Percentiles rank a stretch among this genome's conserved stretches.
These are phyloP conservation scores for Striga asiatica DNA, from an alignment of 257 asterid genomes.

Conservation along the genomic window DNA sequence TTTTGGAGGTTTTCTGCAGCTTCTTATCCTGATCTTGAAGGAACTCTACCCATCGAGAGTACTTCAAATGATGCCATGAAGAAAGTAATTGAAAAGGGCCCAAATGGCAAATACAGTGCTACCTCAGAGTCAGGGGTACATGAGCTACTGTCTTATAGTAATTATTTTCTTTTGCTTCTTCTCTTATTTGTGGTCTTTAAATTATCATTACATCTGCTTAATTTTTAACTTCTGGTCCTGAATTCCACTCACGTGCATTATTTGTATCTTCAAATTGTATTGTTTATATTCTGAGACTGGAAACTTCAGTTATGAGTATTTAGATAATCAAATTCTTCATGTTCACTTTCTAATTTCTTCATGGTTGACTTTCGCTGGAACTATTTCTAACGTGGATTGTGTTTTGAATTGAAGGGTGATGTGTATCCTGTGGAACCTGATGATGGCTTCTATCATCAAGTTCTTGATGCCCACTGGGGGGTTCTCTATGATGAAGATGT, in stretches of 20 bases:
- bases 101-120: slow-evolving; percentile 23
- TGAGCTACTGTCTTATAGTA: slow-evolving; percentile 7
- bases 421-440: slow-evolving; percentile 80
- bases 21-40: slow-evolving; percentile 77
- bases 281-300: not conserved
- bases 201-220: not conserved
- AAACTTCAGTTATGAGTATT: not conserved
- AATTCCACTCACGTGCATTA: not conserved
- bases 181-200: not conserved
- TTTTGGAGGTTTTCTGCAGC: slow-evolving; percentile 86
- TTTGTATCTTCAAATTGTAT: not conserved
- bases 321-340: not conserved
- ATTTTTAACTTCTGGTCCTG: not conserved
- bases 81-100: slow-evolving; percentile 15
- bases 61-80: slow-evolving; percentile 13
- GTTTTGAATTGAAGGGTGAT: slow-evolving; percentile 53
- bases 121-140: slow-evolving; percentile 43
- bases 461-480: slow-evolving; percentile 91
- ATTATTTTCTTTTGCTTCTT: slow-evolving; percentile 4
- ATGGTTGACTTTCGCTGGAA: not conserved
- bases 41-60: slow-evolving; percentile 21
- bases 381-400: slow-evolving; percentile 2
- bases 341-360: not conserved
- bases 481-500: slow-evolving; percentile 67
- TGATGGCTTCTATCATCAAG: slow-evolving; percentile 43